Evolutionary conservation across 108 stramenopile species (phyloP), one percentile per base, ranked within the genome.

Genomic region (Nitzschia sp.): DNA sequence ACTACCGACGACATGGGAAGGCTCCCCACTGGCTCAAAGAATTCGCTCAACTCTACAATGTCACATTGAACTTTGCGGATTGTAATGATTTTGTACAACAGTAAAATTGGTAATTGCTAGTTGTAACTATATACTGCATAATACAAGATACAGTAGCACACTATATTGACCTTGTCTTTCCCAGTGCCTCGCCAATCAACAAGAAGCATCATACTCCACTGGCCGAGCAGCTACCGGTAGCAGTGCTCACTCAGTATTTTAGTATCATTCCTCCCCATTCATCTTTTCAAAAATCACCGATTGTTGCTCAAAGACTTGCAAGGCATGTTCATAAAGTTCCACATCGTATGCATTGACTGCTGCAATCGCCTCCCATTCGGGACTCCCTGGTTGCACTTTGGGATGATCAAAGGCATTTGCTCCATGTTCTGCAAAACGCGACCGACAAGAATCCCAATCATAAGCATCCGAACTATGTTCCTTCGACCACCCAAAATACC

Each of bases 11-110:
- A 0, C 78, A 79, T 48, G 78, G 78, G 6, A 31, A 0, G 22
- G 55, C 74, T 6, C 68, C 78, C 21, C 8, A n/a, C 1, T 79
- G 78, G 78, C 30, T 79, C 13, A 59, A 56, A 36, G 69, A 75
- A 2, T 79, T 79, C 65, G 68, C 78, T 5, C 11, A 30, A 30
- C 22, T 30, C 6, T 27, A 71, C 23, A 31, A 65, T 32, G 66
- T 78, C 27, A 72, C 70, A 3, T 44, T 79, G 32, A 79, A 79
- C 48, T 79, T 79, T 67, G 73, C 62, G 9, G 78, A 71, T 22
- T 79, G 78, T 45, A 79, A 79, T 52, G 70, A 75, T 46, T 79
- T 79, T 54, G 68, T 79, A 11, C 33, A 36, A 41, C 8, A 41
- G 13, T 6, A 13, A 41, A 6, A 41, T 9, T 41, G 38, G 13